Percentiles rank a stretch among this genome's conserved stretches.
These are phyloP conservation scores for Irpex sp. DNA, from an alignment of 1,284 basidiomycete species.

Conservation along the genomic window DNA sequence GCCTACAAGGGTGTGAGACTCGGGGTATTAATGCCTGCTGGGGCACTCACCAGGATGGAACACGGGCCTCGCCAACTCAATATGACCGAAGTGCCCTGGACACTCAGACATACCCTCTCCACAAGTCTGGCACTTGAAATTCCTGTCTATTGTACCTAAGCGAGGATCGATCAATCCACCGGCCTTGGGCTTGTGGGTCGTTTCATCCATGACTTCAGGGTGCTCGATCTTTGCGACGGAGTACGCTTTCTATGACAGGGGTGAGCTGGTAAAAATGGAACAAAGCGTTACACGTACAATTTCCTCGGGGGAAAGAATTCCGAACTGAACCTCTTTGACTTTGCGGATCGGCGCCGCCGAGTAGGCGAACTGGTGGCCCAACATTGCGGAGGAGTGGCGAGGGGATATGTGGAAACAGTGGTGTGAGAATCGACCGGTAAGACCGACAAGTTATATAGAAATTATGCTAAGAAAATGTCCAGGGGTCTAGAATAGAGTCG, in stretches of 20 bases:
- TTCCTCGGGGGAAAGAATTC: slow-evolving; percentile 99
- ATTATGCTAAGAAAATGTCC: slow-evolving; percentile 13
- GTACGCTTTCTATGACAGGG: slow-evolving; percentile 80
- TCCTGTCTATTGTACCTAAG: slow-evolving; percentile 98
- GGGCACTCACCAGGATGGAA: slow-evolving; percentile 87
- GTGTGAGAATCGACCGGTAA: slow-evolving; percentile 15
- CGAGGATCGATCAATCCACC: slow-evolving; percentile 97
- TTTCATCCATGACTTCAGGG: slow-evolving; percentile 98
- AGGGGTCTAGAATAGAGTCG: slow-evolving; percentile 9
- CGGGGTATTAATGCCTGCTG: neutral
- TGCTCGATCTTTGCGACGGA: slow-evolving; percentile 98
- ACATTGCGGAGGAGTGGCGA: slow-evolving; percentile 42
- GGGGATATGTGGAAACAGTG: slow-evolving; percentile 5
- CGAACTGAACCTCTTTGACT: slow-evolving; percentile 98
- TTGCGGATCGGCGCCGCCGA: slow-evolving; percentile 92
- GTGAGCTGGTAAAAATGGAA: slow-evolving; percentile 15
- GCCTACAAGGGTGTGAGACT: slow-evolving; percentile 45
- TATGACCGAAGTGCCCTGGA: slow-evolving; percentile 98
- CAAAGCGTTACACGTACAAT: slow-evolving; percentile 64
- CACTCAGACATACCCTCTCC: slow-evolving; percentile 98
- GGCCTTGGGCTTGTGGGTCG: slow-evolving; percentile 81
- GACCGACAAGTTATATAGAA: slow-evolving; percentile 4
- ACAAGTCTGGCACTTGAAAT: slow-evolving; percentile 99
- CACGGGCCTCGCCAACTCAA: slow-evolving; percentile 94
- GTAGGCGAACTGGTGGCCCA: slow-evolving; percentile 84